These are phyloP conservation scores for Biscutella laevigata DNA, from an alignment of 441 rosid genomes.

Conservation along the genomic window DNA sequence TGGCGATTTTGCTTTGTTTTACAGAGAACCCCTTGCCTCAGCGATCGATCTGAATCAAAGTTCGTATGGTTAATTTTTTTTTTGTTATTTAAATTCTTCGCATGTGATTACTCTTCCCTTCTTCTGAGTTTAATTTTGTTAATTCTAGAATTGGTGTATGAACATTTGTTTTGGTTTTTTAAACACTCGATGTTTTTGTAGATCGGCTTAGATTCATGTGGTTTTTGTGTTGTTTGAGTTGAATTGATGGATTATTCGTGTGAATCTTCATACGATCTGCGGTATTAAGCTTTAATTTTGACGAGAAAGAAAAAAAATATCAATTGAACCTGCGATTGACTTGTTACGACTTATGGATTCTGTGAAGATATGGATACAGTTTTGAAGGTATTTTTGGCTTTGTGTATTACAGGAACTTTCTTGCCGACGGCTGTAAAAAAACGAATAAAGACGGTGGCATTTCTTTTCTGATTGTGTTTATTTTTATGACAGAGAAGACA, in stretches of 20 bases:
- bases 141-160: not conserved
- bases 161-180: not conserved
- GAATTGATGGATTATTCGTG: slow-evolving; percentile 1
- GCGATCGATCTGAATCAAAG: not conserved
- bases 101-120: not conserved
- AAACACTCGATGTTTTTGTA: slow-evolving; percentile 14
- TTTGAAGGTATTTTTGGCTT: too few relatives aligned
- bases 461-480: slow-evolving; percentile 35
- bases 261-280: slow-evolving; percentile 10
- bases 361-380: too few relatives aligned
- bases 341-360: slow-evolving; percentile 1
- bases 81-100: not conserved
- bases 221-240: slow-evolving; percentile 4
- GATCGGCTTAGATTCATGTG: slow-evolving; percentile 22
- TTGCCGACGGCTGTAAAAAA: slow-evolving; percentile 31
- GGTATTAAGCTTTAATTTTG: not conserved
- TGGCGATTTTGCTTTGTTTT: not conserved
- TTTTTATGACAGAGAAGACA: slow-evolving; percentile 27
- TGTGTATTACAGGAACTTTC: slow-evolving; percentile 37
- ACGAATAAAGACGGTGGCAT: slow-evolving; percentile 34
- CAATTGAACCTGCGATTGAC: not conserved
- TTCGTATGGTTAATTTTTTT: not conserved
- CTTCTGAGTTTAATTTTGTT: not conserved
- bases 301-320: too few relatives aligned
- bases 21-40: not conserved